Conservation (phyloP, 2,329 filamentous ascomycete genomes). For the Aureobasidium namibiae region DNA sequence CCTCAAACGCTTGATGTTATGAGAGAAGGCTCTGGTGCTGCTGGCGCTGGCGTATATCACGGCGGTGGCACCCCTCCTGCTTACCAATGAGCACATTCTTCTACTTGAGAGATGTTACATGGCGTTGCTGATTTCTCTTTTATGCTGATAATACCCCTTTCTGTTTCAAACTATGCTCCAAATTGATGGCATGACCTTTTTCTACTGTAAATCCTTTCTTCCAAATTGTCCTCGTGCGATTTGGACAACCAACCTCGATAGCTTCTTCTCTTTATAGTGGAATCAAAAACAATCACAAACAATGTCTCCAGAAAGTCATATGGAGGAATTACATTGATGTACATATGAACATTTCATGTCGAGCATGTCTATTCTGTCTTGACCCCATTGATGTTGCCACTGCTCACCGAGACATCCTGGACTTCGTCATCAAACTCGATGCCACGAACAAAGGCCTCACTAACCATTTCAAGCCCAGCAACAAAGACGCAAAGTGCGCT, state of each 20-base stretch:
- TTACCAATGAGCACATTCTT: constrained; percentile 12
- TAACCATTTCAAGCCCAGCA: constrained; percentile 75
- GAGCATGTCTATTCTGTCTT: constrained; percentile 3
- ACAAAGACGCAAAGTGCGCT: constrained; percentile 87
- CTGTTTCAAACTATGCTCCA: not conserved
- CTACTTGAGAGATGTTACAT: not conserved
- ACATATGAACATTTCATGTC: not conserved
- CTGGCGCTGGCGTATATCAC: constrained; percentile 1
- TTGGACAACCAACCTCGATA: not conserved
- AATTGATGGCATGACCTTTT: constrained; percentile 2
- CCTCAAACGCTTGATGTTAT: constrained; percentile 44
- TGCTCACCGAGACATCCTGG: not conserved
- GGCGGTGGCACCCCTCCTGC: constrained; percentile 17
- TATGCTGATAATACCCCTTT: constrained; percentile 10
- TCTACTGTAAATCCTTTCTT: not conserved
- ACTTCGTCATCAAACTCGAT: constrained; percentile 53
- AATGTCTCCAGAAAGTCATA: not conserved
- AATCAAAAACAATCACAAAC: not conserved
- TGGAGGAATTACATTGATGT: not conserved
- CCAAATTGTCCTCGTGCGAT: not conserved
- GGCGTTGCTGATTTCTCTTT: not conserved
- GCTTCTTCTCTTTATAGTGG: not conserved
- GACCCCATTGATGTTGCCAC: not conserved
- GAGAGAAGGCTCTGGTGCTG: constrained; percentile 25
- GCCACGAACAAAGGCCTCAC: constrained; percentile 72